These are phyloP conservation scores for Venturia pyrina DNA, from an alignment of 2,329 filamentous ascomycete genomes.

Conservation along the genomic window DNA sequence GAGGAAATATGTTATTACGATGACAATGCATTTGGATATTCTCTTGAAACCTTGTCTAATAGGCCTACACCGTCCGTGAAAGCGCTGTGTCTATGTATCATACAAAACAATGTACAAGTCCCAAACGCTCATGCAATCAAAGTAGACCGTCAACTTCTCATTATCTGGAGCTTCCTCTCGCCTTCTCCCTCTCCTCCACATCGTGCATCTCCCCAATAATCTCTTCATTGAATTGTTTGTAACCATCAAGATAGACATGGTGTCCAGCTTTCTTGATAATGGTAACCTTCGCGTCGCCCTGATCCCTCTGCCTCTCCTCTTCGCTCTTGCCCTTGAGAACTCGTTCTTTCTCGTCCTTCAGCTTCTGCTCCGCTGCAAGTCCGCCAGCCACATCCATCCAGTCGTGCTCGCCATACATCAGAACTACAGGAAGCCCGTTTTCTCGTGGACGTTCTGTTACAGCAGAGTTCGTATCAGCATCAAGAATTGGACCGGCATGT, in stretches of 20 bases:
- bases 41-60: background rate
- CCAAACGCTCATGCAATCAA: background rate
- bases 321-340: conserved; percentile 44
- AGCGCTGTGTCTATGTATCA: background rate
- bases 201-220: conserved; percentile 58
- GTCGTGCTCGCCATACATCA: conserved; percentile 97
- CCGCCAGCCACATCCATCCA: conserved; percentile 97
- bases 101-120: background rate
- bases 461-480: conserved; percentile 13
- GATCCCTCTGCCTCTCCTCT: conserved; percentile 62
- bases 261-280: conserved; percentile 64
- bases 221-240: conserved; percentile 58
- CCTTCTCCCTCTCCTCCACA: conserved; percentile 34
- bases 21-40: background rate
- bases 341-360: conserved; percentile 56
- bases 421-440: conserved; percentile 69
- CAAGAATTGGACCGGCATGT: conserved; percentile 17
- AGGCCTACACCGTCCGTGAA: background rate
- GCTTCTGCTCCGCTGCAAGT: conserved; percentile 65
- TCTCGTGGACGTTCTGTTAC: conserved; percentile 32
- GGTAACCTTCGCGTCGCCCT: conserved; percentile 68
- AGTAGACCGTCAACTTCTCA: background rate
- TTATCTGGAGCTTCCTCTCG: background rate
- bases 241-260: conserved; percentile 62
- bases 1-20: background rate